Evolutionary conservation across 495 filamentous ascomycete genomes (phyloP), one percentile per base, ranked within the genome.

Genomic region (Daldinia decipiens): DNA sequence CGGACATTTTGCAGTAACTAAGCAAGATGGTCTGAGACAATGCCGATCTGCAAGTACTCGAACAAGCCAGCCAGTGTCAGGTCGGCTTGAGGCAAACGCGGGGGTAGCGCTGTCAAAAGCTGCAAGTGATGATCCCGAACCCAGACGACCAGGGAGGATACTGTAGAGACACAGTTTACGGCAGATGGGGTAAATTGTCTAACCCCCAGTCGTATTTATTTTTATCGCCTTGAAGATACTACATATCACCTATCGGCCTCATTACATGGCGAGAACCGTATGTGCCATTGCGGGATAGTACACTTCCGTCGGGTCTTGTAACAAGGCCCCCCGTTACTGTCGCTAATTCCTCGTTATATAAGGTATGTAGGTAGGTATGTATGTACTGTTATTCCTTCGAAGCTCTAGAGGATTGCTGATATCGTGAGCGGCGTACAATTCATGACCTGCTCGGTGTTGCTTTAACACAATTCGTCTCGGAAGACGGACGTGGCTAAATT

Each of bases 61-160:
- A 59, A 57, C 63, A 59, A 67, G 47, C 62, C 58, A 56, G 69
- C 60, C 70, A 59, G 45, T 59, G 31, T 57, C 38, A 66, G 57
- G 43, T 50, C 39, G 40, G n/a, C 61, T 51, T 61, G 36, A 62
- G 62, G 45, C 64, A 58, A 68, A 66, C 70, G 70, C 65, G 70
- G 70, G 70, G 70, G 65, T 73, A 66, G 62, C 65, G 65, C 65
- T 73, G 70, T 69, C 70, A 73, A 68, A 56, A 62, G 64, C 70
- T 73, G 70, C 70, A 69, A 69, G 70, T 73, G 65, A 69, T 66
- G 58, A 69, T 73, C 70, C 65, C 70, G 65, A 68, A 73, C 70
- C 65, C 61, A 62, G 45, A 39, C 47, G 65, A 69, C 65, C 51
- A 59, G 70, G 70, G 50, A 52, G 39, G n/a, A 26, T 43, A 27